Base-by-base conservation (phyloP, 345 rosid species). In the Salix koriyanagi region DNA sequence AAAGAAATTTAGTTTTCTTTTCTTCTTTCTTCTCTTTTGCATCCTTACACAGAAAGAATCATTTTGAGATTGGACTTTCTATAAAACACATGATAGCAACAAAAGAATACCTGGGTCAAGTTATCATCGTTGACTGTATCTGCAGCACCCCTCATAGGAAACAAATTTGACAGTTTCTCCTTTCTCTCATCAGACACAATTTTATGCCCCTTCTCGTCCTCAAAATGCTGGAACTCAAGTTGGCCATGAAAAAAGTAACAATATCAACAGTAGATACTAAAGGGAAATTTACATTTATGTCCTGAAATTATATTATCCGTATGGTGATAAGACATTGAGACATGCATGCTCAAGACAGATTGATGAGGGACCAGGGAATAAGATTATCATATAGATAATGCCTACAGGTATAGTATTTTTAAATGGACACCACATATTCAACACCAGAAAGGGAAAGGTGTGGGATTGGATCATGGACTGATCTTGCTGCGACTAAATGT, bases 81-180 rank as follows among this genome's bases (percentile, higher is more conserved):
- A n/a, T 1, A 30, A 8, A 68, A 65, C 46, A 41, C 71, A 66
- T 46, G 72, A 79, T 72, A 68, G 18, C 26, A 81, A 66, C 62
- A 41, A 60, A 52, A n/a, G 65, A 12, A 65, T 87, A 93, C 97
- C 97, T 88, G 91, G 66, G 90, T 86, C 83, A 87, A 79, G 52
- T 86, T 87, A 76, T 90, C 85, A 69, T 87, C 84, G 78, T 85
- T 86, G 76, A 65, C 77, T 50, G 74, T 70, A 62, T 81, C 81
- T 73, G 85, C 42, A 69, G 79, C 80, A 83, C 32, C 72, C 70
- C 75, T 8, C 25, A 30, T 78, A 72, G 77, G 66, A 69, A 61
- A 28, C 64, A 32, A 71, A 16, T 76, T 82, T 28, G 83, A 66
- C 50, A 44, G 37, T n/a, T 52, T 79, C 69, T 69, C 85, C 78